Evolutionary conservation across 345 rosid genomes (phyloP).

Genomic region (Orychophragmus violaceus): DNA sequence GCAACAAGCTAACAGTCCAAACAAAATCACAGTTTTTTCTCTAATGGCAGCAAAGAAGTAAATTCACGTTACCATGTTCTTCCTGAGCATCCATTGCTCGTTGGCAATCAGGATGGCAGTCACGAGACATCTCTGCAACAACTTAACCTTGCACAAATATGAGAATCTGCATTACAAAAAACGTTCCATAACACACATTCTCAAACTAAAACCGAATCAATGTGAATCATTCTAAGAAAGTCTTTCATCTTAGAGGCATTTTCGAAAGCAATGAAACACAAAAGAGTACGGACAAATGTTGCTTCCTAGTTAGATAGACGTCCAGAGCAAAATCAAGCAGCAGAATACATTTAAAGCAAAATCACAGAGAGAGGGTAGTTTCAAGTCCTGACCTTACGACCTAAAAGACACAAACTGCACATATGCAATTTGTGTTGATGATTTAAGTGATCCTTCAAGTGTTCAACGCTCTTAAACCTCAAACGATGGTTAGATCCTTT

Average conservation of each 20-base stretch:
- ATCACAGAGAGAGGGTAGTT: not conserved
- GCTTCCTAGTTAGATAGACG: not conserved
- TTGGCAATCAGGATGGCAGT: not conserved
- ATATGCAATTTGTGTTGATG: conserved; percentile 63
- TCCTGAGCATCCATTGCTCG: not conserved
- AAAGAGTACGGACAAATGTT: not conserved
- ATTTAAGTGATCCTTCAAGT: conserved; percentile 69
- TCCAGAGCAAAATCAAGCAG: no score
- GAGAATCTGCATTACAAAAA: not conserved
- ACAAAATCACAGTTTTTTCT: not conserved
- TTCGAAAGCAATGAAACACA: no score
- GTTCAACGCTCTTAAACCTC: conserved; percentile 66
- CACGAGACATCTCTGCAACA: not conserved
- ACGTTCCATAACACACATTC: not conserved
- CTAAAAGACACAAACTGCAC: conserved; percentile 86
- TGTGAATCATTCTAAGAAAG: not conserved
- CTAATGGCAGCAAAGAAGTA: not conserved
- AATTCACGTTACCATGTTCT: not conserved
- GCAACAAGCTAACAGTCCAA: not conserved
- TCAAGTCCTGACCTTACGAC: conserved; percentile 76
- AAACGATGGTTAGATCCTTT: conserved; percentile 43
- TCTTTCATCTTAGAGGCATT: no score
- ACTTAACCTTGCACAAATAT: not conserved
- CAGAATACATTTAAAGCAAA: no score
- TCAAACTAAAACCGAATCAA: not conserved